Percentiles rank a stretch among this genome's conserved stretches.
Evolutionary conservation across 345 rosid genomes (phyloP).

Genomic region (Citrus unshiu): DNA sequence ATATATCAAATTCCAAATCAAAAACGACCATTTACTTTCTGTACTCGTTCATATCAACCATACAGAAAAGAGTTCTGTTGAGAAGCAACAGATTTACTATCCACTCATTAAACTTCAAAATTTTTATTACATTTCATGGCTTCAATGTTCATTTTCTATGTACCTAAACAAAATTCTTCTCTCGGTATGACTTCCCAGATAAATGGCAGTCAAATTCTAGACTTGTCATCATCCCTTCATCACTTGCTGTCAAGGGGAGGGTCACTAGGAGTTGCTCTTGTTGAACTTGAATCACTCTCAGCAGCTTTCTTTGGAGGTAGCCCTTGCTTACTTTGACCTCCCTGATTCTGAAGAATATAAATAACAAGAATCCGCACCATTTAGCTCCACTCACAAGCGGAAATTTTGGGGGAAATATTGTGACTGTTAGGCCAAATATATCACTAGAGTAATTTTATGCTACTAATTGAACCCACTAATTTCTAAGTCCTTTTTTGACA

Average conservation of each 20-base stretch:
- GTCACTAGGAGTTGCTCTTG: constrained; percentile 28
- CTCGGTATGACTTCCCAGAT: background rate
- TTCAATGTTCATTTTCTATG: background rate
- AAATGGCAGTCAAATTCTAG: background rate
- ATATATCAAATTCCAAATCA: background rate
- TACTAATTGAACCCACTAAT: background rate
- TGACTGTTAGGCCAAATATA: background rate
- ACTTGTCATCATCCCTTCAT: background rate
- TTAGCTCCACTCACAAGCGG: background rate
- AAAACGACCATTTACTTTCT: background rate
- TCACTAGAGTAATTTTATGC: background rate
- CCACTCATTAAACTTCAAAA: background rate
- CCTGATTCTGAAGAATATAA: constrained; percentile 23
- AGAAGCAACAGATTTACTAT: background rate
- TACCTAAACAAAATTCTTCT: background rate
- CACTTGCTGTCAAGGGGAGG: constrained; percentile 25
- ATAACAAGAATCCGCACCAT: background rate
- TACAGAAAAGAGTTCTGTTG: background rate
- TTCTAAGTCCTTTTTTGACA: background rate
- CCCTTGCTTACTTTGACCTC: constrained; percentile 45
- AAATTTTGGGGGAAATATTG: background rate
- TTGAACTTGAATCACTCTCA: constrained; percentile 37
- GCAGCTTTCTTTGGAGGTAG: constrained; percentile 37
- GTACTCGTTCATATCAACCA: background rate
- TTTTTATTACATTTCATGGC: background rate